Percentiles rank a stretch among this genome's conserved stretches.
These are phyloP conservation scores for Fraxinus excelsior DNA, from an alignment of 257 asterid species.

Conservation along the genomic window DNA sequence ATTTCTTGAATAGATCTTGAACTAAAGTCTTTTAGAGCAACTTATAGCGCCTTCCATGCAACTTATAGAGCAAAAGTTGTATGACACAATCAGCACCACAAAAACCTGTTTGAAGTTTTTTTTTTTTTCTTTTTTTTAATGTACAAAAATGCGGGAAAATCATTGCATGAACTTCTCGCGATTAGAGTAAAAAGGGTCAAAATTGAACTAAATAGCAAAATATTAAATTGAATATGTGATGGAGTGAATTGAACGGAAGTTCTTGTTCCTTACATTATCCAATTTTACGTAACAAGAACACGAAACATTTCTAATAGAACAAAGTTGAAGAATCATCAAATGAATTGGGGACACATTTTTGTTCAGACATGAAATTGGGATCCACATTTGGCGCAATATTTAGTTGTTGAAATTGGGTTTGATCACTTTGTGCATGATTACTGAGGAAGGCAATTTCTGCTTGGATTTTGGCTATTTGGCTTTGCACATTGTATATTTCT, in stretches of 20 bases:
- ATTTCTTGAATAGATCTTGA: too few relatives aligned
- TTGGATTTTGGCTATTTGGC: constrained; percentile 49
- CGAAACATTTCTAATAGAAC: constrained; percentile 21
- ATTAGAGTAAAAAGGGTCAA: too few relatives aligned
- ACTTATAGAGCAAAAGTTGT: too few relatives aligned
- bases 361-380: constrained; percentile 8
- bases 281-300: not conserved
- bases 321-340: constrained; percentile 24
- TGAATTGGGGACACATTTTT: not conserved
- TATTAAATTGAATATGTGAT: too few relatives aligned
- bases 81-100: too few relatives aligned
- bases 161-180: too few relatives aligned
- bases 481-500: constrained; percentile 42
- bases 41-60: too few relatives aligned
- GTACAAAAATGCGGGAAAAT: too few relatives aligned
- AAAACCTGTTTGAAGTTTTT: too few relatives aligned
- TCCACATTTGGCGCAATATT: constrained; percentile 4
- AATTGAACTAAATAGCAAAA: too few relatives aligned
- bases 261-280: not conserved
- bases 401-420: not conserved
- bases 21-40: too few relatives aligned
- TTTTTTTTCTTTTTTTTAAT: too few relatives aligned
- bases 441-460: constrained; percentile 40
- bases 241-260: not conserved
- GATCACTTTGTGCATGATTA: constrained; percentile 12